Evolutionary conservation across 331 rosid species (phyloP), one percentile per base, ranked within the genome.

Genomic region (Acacia pycnantha): DNA sequence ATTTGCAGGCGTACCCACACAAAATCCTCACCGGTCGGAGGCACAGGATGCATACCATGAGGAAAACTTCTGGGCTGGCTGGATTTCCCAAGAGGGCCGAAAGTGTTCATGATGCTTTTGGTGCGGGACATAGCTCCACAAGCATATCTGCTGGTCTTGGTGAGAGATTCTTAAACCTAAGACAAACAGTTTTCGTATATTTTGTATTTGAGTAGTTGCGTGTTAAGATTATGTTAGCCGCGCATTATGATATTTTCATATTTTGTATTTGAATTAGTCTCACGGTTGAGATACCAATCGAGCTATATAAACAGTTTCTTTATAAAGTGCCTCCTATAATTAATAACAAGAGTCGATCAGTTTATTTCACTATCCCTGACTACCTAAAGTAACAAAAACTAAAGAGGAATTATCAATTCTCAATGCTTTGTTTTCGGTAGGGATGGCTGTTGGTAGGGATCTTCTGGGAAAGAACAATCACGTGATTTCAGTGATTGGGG

Each of bases 131-230:
- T 64, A 93, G 97, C 62, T 93, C 97, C 70, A 93, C 97, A 22
- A 91, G 97, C 84, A 91, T 91, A 77, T 93, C 97, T 59, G 97
- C 97, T 35, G 94, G 93, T 68, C 94, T 93, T 78, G 97, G 97
- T 91, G 73, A 77, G 74, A 64, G 12, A 19, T 51, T 65, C 79
- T 62, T 59, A n/a, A 71, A 64, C 22, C 44, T 65, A 48, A 3
- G 1, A 37, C 41, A 37, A 37, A 43, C 0, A 9, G 46, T 43
- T 43, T 8, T 43, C 46, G 12, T 8, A 43, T 43, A 9, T 9
- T 43, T 43, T 43, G 46, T 43, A 43, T 9, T 10, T 43, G 46
- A 43, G 46, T 9, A 43, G 46, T 43, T 40, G 43, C 10, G 43
- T 6, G 43, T 40, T 40, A 40, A 8, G 8, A 40, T 40, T 40